Conservation (phyloP, 306 rosid species). For the Herpetospermum pedunculosum region DNA sequence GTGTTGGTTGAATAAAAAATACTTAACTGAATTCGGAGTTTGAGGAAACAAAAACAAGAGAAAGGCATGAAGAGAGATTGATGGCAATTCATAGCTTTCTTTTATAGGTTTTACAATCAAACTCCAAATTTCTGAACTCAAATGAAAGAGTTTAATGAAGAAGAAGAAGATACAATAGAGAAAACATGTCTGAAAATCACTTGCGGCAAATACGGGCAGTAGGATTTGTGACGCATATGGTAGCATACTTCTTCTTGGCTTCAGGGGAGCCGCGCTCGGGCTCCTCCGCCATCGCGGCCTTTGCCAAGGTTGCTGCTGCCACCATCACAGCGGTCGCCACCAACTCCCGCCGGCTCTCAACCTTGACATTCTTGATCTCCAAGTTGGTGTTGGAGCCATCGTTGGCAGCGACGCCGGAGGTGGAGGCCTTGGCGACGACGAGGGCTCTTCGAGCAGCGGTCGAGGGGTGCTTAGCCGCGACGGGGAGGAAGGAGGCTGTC, state of each 20-base stretch:
- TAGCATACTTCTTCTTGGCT: slow-evolving; percentile 48
- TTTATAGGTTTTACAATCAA: background rate
- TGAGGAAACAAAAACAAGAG: background rate
- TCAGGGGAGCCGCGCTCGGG: slow-evolving; percentile 32
- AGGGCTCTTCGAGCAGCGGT: slow-evolving; percentile 13
- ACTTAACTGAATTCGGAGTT: background rate
- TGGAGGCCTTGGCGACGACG: slow-evolving; percentile 30
- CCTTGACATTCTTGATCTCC: slow-evolving; percentile 19
- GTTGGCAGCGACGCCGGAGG: slow-evolving; percentile 14
- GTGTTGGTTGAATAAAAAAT: too few relatives aligned
- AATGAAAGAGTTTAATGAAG: background rate
- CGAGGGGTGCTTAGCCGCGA: slow-evolving; percentile 7
- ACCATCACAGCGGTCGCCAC: slow-evolving; percentile 34
- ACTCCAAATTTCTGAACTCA: background rate
- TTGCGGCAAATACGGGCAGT: slow-evolving; percentile 57
- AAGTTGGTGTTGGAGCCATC: slow-evolving; percentile 8
- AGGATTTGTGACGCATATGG: slow-evolving; percentile 48
- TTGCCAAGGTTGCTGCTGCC: slow-evolving; percentile 34
- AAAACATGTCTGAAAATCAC: slow-evolving; percentile 8
- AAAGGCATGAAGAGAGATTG: background rate
- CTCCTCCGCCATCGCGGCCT: slow-evolving; percentile 44
- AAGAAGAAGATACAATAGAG: background rate
- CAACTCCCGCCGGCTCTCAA: slow-evolving; percentile 37
- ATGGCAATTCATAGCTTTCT: background rate
- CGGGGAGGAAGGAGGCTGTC: slow-evolving; percentile 36